phyloP scores from a whole-genome alignment of 2,329 filamentous ascomycete genomes.

The Akanthomyces dipterigenus region DNA sequence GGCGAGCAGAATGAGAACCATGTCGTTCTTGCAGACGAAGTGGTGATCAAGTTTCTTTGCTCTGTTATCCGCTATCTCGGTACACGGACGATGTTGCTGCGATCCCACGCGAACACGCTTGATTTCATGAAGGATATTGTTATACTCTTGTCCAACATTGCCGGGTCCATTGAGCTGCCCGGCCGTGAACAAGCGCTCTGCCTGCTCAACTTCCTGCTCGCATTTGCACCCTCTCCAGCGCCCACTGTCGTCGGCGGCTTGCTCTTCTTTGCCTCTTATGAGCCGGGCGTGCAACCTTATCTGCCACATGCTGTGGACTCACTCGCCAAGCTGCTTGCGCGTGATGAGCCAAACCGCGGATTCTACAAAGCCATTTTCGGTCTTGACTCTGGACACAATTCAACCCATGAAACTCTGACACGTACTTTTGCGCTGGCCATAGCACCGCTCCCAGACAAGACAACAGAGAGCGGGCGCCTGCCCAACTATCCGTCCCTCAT shows the following conservation, averaged over 20 bases:
- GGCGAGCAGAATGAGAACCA: conserved; percentile 59
- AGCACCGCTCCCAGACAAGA: conserved; percentile 69
- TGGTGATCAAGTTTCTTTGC: conserved; percentile 77
- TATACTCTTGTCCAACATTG: conserved; percentile 82
- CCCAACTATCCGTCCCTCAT: conserved; percentile 59
- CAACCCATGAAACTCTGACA: conserved; percentile 74
- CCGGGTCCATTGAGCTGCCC: conserved; percentile 72
- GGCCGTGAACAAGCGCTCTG: conserved; percentile 82
- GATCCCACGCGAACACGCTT: conserved; percentile 75
- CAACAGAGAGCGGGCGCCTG: conserved; percentile 44
- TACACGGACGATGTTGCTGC: conserved; percentile 78
- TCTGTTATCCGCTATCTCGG: conserved; percentile 80
- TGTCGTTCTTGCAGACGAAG: conserved; percentile 62
- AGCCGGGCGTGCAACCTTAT: conserved; percentile 77
- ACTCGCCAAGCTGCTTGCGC: conserved; percentile 81
- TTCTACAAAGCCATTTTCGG: conserved; percentile 79
- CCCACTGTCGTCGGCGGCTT: conserved; percentile 51
- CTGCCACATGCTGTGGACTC: conserved; percentile 85
- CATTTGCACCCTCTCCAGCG: conserved; percentile 76
- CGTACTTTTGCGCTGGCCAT: conserved; percentile 82
- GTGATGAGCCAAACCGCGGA: conserved; percentile 86
- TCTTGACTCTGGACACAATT: conserved; percentile 54
- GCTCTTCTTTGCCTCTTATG: conserved; percentile 74
- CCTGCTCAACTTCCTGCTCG: conserved; percentile 79
- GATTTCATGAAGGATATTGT: conserved; percentile 98